A percentile compares a stretch with the other conserved stretches of the same genome.
These are phyloP conservation scores for Fragilaria crotonensis DNA, from an alignment of 108 stramenopile genomes.

Conservation along the genomic window DNA sequence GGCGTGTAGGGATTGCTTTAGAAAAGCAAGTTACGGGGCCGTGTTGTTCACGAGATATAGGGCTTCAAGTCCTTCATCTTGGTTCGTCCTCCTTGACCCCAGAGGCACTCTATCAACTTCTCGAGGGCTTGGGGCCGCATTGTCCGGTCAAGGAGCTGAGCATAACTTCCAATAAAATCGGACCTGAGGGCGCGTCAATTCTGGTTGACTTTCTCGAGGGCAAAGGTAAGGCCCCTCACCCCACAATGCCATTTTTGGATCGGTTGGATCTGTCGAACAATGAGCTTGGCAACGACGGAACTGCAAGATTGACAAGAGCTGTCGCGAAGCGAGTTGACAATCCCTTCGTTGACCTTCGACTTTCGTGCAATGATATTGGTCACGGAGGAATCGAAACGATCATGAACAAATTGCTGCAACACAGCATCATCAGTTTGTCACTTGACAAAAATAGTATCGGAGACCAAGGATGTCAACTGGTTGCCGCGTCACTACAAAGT, in stretches of 20 bases:
- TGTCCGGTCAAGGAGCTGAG: slow-evolving; percentile 70
- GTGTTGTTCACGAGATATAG: slow-evolving; percentile 16
- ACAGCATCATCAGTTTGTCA: slow-evolving; percentile 65
- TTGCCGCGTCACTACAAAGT: slow-evolving; percentile 77
- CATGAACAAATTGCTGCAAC: slow-evolving; percentile 80
- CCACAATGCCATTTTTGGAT: slow-evolving; percentile 58
- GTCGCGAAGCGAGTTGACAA: slow-evolving; percentile 50
- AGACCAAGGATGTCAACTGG: slow-evolving; percentile 83
- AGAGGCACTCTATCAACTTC: slow-evolving; percentile 38
- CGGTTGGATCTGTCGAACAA: slow-evolving; percentile 80
- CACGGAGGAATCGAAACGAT: slow-evolving; percentile 69
- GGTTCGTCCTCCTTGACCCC: slow-evolving; percentile 51
- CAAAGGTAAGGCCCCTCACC: slow-evolving; percentile 22
- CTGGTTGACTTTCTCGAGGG: slow-evolving; percentile 64
- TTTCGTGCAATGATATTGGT: slow-evolving; percentile 67
- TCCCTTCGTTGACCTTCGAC: slow-evolving; percentile 54
- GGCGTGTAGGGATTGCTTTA: neutral
- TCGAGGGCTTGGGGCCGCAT: slow-evolving; percentile 50
- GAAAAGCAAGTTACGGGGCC: neutral
- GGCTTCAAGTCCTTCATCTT: slow-evolving; percentile 64
- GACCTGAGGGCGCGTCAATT: slow-evolving; percentile 39
- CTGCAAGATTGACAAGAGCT: slow-evolving; percentile 55
- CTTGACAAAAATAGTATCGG: slow-evolving; percentile 84
- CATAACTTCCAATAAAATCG: slow-evolving; percentile 67
- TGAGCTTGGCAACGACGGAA: slow-evolving; percentile 71